Percentiles rank a stretch among this genome's conserved stretches.
Conservation (phyloP, 768 basidiomycete genomes). For the Russula compacta region DNA sequence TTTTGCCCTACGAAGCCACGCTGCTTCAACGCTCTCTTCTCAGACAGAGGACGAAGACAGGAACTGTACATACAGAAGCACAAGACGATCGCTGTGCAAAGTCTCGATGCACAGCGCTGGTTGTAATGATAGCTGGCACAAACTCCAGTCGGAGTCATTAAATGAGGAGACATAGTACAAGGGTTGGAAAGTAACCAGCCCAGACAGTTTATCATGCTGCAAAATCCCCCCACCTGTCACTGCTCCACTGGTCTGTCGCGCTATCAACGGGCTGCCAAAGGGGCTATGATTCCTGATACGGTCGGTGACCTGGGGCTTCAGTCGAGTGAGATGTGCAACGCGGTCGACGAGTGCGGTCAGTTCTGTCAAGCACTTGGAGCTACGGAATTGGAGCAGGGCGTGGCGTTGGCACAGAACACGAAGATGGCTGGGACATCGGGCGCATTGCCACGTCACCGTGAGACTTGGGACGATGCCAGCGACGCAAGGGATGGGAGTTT, state of each 20-base stretch:
- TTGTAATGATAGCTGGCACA: slow-evolving; percentile 26
- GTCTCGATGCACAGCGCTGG: slow-evolving; percentile 27
- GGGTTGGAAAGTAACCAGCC: not conserved
- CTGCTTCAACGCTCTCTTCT: not conserved
- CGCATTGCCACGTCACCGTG: no score
- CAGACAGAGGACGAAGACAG: slow-evolving; percentile 13
- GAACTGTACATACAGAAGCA: slow-evolving; percentile 27
- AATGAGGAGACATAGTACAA: slow-evolving; percentile 22
- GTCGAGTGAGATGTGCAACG: slow-evolving; percentile 40
- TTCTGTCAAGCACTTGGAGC: not conserved
- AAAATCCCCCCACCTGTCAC: not conserved
- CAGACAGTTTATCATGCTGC: not conserved
- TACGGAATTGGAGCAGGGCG: not conserved
- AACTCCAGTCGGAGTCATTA: slow-evolving; percentile 20
- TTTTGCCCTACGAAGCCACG: not conserved
- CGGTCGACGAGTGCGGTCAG: not conserved
- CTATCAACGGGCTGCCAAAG: slow-evolving; percentile 35
- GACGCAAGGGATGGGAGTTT: no score
- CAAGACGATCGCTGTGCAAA: slow-evolving; percentile 35
- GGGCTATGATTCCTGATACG: slow-evolving; percentile 40
- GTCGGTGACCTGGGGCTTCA: slow-evolving; percentile 44
- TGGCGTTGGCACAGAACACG: not conserved
- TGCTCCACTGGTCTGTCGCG: slow-evolving; percentile 30
- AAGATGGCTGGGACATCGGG: slow-evolving; percentile 4
- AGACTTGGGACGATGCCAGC: no score